A percentile compares a stretch with the other conserved stretches of the same genome.
These are phyloP conservation scores for Yamadazyma pseudoaaseri DNA, from an alignment of 1,139 yeast species.

Conservation along the genomic window DNA sequence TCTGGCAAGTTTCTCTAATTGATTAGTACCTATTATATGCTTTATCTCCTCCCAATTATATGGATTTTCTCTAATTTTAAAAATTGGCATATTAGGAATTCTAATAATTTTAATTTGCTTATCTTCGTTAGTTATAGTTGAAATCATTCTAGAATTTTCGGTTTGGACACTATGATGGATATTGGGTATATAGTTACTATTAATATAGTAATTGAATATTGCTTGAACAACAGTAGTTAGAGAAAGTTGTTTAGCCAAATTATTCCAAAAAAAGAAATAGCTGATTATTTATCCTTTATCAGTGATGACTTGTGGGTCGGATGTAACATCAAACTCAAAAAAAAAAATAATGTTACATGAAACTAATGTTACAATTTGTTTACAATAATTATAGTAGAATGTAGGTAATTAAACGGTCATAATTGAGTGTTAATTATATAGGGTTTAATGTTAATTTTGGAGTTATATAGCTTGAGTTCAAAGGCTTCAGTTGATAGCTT, in stretches of 20 bases:
- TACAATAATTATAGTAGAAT: no score
- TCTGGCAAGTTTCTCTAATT: slow-evolving; percentile 41
- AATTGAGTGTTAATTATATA: no score
- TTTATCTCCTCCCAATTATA: slow-evolving; percentile 37
- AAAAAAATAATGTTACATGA: no score
- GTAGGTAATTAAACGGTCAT: no score
- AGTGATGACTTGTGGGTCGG: background rate
- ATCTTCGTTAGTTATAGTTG: slow-evolving; percentile 4
- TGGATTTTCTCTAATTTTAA: slow-evolving; percentile 32
- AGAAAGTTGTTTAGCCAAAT: no score
- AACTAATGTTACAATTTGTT: no score
- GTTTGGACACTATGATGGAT: background rate
- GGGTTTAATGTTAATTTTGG: no score
- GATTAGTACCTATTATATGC: slow-evolving; percentile 30
- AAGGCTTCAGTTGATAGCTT: no score
- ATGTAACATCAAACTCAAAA: background rate
- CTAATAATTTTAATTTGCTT: slow-evolving; percentile 20
- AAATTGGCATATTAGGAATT: slow-evolving; percentile 41
- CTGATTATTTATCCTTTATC: background rate
- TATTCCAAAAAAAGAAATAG: background rate
- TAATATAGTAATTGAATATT: no score
- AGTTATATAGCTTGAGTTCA: no score
- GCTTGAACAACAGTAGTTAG: no score
- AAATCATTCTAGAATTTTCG: slow-evolving; percentile 1
- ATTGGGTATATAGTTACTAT: no score